These are phyloP conservation scores for Basipetospora chlamydospora DNA, from an alignment of 2,329 filamentous ascomycete species.

Conservation along the genomic window DNA sequence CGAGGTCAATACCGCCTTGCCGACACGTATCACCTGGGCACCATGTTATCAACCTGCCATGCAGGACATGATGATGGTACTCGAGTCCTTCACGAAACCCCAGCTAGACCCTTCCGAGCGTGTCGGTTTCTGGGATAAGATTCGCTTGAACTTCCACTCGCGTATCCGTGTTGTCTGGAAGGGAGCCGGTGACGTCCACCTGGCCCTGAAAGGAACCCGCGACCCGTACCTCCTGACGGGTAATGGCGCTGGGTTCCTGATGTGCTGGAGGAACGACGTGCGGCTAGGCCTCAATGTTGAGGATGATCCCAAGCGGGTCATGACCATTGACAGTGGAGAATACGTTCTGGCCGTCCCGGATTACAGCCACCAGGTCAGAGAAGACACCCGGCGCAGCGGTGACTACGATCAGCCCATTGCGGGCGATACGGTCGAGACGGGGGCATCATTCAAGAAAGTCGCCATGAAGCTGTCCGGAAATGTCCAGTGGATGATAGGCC, in stretches of 20 bases:
- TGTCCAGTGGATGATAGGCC: conserved; percentile 79
- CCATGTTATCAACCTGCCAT: conserved; percentile 96
- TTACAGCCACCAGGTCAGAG: conserved; percentile 74
- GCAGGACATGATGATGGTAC: conserved; percentile 99
- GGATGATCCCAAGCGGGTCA: conserved; percentile 81
- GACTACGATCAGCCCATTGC: conserved; percentile 28
- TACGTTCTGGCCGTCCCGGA: conserved; percentile 92
- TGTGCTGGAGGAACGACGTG: conserved; percentile 97
- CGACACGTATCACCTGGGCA: conserved; percentile 92
- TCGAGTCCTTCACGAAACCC: conserved; percentile 94
- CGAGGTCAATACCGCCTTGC: conserved; percentile 83
- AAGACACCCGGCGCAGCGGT: conserved; percentile 34
- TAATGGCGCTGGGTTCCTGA: conserved; percentile 84
- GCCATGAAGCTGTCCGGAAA: conserved; percentile 97
- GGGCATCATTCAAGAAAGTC: conserved; percentile 91
- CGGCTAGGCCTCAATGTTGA: conserved; percentile 72
- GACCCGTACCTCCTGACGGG: conserved; percentile 91
- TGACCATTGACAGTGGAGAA: conserved; percentile 90
- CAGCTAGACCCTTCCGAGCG: conserved; percentile 85
- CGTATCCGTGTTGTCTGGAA: conserved; percentile 82
- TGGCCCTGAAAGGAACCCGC: conserved; percentile 79
- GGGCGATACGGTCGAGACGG: conserved; percentile 51
- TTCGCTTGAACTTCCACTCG: conserved; percentile 86
- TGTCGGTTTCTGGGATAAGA: conserved; percentile 98
- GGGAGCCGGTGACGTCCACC: conserved; percentile 86